Evolutionary conservation across 345 rosid genomes (phyloP), one percentile per base, ranked within the genome.

Genomic region (Zanthoxylum bungeanum): DNA sequence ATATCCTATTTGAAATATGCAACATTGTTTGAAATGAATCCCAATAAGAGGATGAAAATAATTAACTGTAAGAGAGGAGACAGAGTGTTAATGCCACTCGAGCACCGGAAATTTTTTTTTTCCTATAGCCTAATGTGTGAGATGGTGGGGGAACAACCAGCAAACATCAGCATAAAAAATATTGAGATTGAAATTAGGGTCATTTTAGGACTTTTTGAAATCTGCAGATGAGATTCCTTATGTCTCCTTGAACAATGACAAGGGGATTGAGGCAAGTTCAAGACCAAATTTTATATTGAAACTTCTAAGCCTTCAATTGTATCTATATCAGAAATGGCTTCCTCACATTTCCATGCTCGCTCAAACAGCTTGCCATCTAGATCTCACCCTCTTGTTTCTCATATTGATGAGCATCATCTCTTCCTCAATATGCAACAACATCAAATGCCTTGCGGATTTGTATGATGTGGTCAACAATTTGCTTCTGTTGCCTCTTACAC

Each of bases 351-450:
- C 75, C 89, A 88, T 52, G 21, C 53, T 66, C 78, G 86, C 1
- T 85, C 92, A 3, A 79, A 79, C 73, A 85, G 86, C 71, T 71
- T 74, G 59, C 89, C 88, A 5, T 72, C 84, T 7, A 79, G 73
- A 42, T 77, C 76, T 34, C 87, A 88, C 66, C 86, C 82, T 16
- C 61, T 82, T 21, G 52, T 66, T 4, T 72, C 87, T 37, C 58
- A 79, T 62, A 39, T 86, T 11, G 72, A 82, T 36, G 84, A 82
- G 66, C 79, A 78, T 5, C n/a, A n/a, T n/a, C 33, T 77, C 64
- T 36, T 55, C 31, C 19, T 44, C 64, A 27, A 19, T 40, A 66
- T 30, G 68, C 42, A 75, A 61, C 12, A 73, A 73, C 31, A 77
- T 79, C 22, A 66, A 40, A 42, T 51, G 66, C 57, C 80, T 79